phyloP scores from a whole-genome alignment of 495 filamentous ascomycete genomes.

The Trichoderma reesei region DNA sequence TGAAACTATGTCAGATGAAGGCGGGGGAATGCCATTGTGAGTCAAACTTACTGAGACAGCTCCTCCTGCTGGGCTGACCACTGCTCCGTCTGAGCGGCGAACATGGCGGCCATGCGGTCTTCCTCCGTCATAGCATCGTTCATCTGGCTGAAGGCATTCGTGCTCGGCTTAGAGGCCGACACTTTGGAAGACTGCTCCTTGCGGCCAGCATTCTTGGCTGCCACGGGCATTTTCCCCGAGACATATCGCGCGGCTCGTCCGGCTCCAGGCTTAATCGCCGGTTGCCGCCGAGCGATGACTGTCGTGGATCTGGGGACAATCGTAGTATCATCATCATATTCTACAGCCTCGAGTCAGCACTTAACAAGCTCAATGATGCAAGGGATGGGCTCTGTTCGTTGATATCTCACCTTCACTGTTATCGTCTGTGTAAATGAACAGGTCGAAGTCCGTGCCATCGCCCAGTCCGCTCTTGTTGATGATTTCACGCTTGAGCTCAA shows the following conservation, averaged over 20 bases:
- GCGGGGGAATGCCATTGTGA: neutral
- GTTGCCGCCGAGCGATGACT: slow-evolving; percentile 81
- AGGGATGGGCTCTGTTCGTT: slow-evolving; percentile 1
- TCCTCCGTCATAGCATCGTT: slow-evolving; percentile 75
- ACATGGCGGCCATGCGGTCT: slow-evolving; percentile 81
- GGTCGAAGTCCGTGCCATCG: slow-evolving; percentile 93
- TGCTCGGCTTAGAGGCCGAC: slow-evolving; percentile 39
- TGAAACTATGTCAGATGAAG: neutral
- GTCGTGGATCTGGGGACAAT: slow-evolving; percentile 91
- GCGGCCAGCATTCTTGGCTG: slow-evolving; percentile 69
- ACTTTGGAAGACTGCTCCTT: slow-evolving; percentile 50
- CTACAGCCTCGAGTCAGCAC: slow-evolving; percentile 38
- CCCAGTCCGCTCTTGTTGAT: slow-evolving; percentile 86
- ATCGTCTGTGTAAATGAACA: slow-evolving; percentile 86
- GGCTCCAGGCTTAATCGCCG: slow-evolving; percentile 66
- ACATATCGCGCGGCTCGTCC: slow-evolving; percentile 93
- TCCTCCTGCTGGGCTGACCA: slow-evolving; percentile 85
- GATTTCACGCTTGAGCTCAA: slow-evolving; percentile 96
- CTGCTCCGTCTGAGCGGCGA: slow-evolving; percentile 72
- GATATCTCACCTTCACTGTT: slow-evolving; percentile 72
- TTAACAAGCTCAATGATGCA: neutral
- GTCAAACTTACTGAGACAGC: slow-evolving; percentile 73
- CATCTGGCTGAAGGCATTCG: slow-evolving; percentile 49
- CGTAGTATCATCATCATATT: slow-evolving; percentile 93
- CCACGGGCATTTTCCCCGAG: slow-evolving; percentile 89